A percentile compares a stretch with the other conserved stretches of the same genome.
Evolutionary conservation across 352 stramenopile species (phyloP).

Genomic region (Albugo candida): DNA sequence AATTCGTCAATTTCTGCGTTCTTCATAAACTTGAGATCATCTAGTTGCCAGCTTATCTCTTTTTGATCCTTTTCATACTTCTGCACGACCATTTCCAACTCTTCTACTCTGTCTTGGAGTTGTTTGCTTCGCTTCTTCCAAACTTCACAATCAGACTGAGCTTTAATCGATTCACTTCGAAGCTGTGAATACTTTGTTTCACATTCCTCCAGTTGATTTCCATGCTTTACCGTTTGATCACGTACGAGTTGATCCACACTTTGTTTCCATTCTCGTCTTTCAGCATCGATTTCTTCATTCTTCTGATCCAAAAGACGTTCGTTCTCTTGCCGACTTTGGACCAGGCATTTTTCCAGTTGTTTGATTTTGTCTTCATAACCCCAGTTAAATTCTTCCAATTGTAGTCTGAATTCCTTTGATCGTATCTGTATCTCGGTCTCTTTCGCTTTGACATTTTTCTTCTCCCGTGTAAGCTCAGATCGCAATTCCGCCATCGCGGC

Average conservation of each 20-base stretch:
- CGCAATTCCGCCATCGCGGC: conserved; percentile 31
- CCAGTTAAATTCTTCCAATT: conserved; percentile 52
- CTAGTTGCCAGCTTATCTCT: conserved; percentile 40
- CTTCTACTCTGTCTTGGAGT: conserved; percentile 43
- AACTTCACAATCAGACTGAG: conserved; percentile 21
- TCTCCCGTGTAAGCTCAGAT: conserved; percentile 23
- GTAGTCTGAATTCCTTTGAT: conserved; percentile 44
- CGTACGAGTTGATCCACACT: conserved; percentile 22
- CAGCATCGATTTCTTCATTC: conserved; percentile 53
- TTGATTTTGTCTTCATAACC: conserved; percentile 59
- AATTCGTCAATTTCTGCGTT: conserved; percentile 45
- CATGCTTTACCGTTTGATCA: conserved; percentile 38
- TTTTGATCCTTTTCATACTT: conserved; percentile 53
- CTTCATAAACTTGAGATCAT: conserved; percentile 31
- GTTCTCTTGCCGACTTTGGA: conserved; percentile 21
- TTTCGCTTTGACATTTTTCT: conserved; percentile 20
- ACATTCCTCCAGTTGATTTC: conserved; percentile 20
- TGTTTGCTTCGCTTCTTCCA: conserved; percentile 24
- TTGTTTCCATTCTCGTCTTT: conserved; percentile 31
- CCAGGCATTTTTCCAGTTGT: conserved; percentile 36
- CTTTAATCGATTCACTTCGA: conserved; percentile 33
- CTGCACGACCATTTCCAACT: conserved; percentile 28
- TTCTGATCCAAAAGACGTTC: conserved; percentile 46
- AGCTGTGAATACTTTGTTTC: conserved; percentile 26
- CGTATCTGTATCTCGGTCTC: conserved; percentile 25